Base-by-base conservation (phyloP, 441 rosid species). In the Gossypium davidsonii region DNA sequence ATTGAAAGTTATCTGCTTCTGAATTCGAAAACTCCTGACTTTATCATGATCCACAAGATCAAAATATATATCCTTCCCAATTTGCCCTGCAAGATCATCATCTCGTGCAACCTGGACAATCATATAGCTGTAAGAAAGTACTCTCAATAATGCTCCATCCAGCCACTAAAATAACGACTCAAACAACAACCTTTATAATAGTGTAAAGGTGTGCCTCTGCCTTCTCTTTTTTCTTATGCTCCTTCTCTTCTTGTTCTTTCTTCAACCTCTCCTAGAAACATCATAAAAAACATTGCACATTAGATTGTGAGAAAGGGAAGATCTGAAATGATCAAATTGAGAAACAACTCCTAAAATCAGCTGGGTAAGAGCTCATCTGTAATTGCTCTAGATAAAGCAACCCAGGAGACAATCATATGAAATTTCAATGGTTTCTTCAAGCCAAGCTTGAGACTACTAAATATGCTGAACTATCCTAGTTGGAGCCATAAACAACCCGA, bases 41-140 rank as follows among this genome's bases (percentile, higher is more conserved):
- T 82, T 85, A 59, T 85, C 87, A 71, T 82, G 89, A 79, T 83
- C 83, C 68, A 85, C 87, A 46, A 85, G 87, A 79, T 83, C 89
- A 67, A 83, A 85, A 66, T 80, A 83, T 67, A 80, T 72, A 72
- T 82, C 85, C 79, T 59, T 77, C 64, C 89, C 89, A 56, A 85
- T 82, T 68, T 85, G 87, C 44, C 77, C 84, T 6, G 44, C 67
- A 80, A 85, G 80, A 74, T 85, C 87, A 37, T 66, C 84, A 73
- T 85, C 85, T 68, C 82, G 81, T 66, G 89, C 87, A 75, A 86
- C 87, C 89, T 85, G 69, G 55, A 52, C 55, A 62, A 79, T 66
- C 46, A 73, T 52, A 21, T 6, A 57, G 37, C 14, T 49, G 6
- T 17, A 51, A 70, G 68, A 69, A 69, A 58, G 9, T 18, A 44